Conservation (phyloP, 306 rosid genomes). For the Medicago arabica region DNA sequence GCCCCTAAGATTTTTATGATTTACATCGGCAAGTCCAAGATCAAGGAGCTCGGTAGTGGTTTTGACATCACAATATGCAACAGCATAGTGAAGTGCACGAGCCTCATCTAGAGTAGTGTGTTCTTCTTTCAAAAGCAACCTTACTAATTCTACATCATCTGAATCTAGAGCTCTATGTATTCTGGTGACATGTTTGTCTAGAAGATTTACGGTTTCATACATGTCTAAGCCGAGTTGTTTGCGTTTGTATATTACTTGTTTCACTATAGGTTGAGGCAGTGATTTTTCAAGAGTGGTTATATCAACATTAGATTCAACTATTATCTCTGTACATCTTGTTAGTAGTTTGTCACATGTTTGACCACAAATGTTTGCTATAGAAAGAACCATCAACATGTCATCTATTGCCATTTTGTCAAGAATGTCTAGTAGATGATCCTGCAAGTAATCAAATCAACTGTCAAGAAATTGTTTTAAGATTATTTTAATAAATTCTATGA, state of each 20-base stretch:
- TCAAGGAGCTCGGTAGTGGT: constrained; percentile 67
- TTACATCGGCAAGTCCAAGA: constrained; percentile 65
- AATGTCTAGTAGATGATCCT: constrained; percentile 57
- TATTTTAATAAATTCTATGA: too few species aligned
- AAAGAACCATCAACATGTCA: constrained; percentile 61
- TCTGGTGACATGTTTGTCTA: constrained; percentile 64
- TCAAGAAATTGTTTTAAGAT: too few species aligned
- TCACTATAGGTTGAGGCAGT: constrained; percentile 49
- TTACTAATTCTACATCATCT: constrained; percentile 66
- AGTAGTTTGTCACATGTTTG: constrained; percentile 49
- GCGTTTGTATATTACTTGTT: constrained; percentile 52
- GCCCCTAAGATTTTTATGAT: constrained; percentile 61
- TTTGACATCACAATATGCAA: constrained; percentile 68
- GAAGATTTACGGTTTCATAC: constrained; percentile 32
- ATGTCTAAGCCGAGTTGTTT: constrained; percentile 42
- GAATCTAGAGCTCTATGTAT: constrained; percentile 75
- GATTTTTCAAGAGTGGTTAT: constrained; percentile 58
- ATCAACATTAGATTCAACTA: constrained; percentile 57
- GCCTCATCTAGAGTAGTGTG: constrained; percentile 69
- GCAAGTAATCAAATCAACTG: constrained; percentile 3
- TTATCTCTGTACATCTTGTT: constrained; percentile 47
- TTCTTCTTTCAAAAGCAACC: constrained; percentile 66
- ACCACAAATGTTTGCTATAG: constrained; percentile 58
- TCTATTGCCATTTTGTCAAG: constrained; percentile 54
- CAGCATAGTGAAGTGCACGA: constrained; percentile 72